Conservation (phyloP, 768 basidiomycete genomes). For the Boletus bicolor region DNA sequence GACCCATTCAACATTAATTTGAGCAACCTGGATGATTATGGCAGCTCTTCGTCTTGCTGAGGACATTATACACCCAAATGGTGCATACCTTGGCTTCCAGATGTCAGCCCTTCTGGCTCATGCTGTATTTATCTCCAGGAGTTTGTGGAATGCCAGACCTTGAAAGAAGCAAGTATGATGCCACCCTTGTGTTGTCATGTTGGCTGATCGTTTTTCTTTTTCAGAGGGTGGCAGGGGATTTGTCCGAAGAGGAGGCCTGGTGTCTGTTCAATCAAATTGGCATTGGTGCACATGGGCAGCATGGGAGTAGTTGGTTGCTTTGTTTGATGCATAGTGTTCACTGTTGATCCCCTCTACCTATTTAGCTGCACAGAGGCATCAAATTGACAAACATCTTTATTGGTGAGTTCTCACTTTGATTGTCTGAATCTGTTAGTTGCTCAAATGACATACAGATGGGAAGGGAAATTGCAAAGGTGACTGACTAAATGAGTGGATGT, state of each 20-base stretch:
- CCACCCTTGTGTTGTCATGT: background rate
- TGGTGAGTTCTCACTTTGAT: conserved; percentile 44
- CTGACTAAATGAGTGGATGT: background rate
- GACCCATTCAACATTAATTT: conserved; percentile 66
- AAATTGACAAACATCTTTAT: conserved; percentile 95
- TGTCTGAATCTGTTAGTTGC: background rate
- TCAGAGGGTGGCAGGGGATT: conserved; percentile 73
- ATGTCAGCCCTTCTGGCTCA: background rate
- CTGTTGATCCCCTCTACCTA: conserved; percentile 24
- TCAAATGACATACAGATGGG: conserved; percentile 47
- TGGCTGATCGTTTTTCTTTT: background rate
- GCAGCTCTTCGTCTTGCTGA: conserved; percentile 37
- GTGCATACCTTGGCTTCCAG: conserved; percentile 35
- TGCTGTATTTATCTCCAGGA: conserved; percentile 46
- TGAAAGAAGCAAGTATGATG: conserved; percentile 61
- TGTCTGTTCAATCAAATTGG: conserved; percentile 83
- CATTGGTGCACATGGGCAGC: conserved; percentile 84
- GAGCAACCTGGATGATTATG: conserved; percentile 58
- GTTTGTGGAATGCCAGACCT: conserved; percentile 86
- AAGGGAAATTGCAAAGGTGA: conserved; percentile 81
- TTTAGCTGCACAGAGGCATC: conserved; percentile 77
- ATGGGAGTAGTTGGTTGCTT: conserved; percentile 70
- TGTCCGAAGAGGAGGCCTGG: conserved; percentile 87
- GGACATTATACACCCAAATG: conserved; percentile 95
- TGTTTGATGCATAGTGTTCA: background rate